Base-by-base conservation (phyloP, 1,284 basidiomycete genomes). In the Naganishia albida region DNA sequence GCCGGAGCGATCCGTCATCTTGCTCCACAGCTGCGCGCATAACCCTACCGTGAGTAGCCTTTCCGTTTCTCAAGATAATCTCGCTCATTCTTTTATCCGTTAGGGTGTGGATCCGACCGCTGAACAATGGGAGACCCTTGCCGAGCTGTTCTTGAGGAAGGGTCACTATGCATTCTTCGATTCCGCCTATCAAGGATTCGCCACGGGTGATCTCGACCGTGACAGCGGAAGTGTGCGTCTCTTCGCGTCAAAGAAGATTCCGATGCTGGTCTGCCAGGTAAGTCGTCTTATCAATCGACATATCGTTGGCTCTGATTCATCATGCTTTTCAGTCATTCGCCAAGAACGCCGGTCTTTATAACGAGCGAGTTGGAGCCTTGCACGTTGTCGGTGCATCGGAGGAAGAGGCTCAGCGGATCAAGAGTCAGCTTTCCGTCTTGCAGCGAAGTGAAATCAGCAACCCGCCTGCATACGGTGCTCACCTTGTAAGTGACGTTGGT, bases 261-360 rank as follows among this genome's bases (percentile, higher is more conserved):
- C 91, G 28, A 75, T 94, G 80, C 83, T 97, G 30, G 85, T 96
- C 60, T 95, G 92, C 82, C 89, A 91, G 86, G 89, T 88, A 67
- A 66, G 82, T 69, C 23, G 7, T 49, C 25, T 16, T 12, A 12
- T 2, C 16, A 7, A n/a, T n/a, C n/a, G n/a, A n/a, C n/a, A n/a
- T n/a, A n/a, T n/a, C n/a, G n/a, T n/a, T n/a, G n/a, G n/a, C n/a
- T n/a, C n/a, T n/a, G n/a, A n/a, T n/a, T n/a, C n/a, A n/a, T n/a
- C 13, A 4, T 23, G 40, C 15, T 43, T 8, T 30, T 1, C 39
- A 67, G 64, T 68, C 67, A 15, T 96, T 94, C 79, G 92, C 93
- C 42, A 96, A 97, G 85, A 96, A 96, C 74, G 92, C 93, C 12
- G 94, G 94, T 7, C 76, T 97, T 77, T 97, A 97, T 75, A 89